These are phyloP conservation scores for Chrysoporthe cubensis DNA, from an alignment of 2,329 filamentous ascomycete genomes.

Conservation along the genomic window DNA sequence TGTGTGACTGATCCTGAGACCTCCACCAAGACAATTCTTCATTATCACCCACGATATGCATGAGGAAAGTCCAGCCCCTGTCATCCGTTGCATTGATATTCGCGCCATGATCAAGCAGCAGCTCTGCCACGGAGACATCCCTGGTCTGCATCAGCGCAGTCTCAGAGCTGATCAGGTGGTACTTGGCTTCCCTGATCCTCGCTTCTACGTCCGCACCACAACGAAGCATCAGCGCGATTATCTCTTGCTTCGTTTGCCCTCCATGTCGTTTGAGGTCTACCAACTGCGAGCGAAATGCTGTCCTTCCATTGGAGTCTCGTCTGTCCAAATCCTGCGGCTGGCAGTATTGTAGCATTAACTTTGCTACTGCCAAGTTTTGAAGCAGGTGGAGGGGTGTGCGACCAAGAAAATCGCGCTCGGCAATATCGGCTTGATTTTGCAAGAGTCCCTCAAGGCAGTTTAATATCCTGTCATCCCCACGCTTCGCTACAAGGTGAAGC, in stretches of 20 bases:
- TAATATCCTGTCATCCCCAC: neutral
- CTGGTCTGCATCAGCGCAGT: slow-evolving; percentile 3
- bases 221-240: neutral
- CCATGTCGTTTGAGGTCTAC: neutral
- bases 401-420: neutral
- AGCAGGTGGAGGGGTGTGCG: slow-evolving; percentile 3
- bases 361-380: neutral
- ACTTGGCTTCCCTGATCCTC: neutral
- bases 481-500: neutral
- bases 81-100: neutral
- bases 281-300: neutral
- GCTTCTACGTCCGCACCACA: neutral
- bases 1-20: neutral
- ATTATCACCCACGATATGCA: slow-evolving; percentile 1
- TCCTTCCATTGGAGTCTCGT: neutral
- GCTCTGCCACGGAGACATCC: neutral
- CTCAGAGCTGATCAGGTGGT: neutral
- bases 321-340: neutral
- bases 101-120: neutral
- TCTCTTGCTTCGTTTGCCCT: neutral
- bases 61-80: slow-evolving; percentile 1
- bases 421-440: neutral
- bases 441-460: neutral
- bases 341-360: neutral
- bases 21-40: neutral